phyloP scores from a whole-genome alignment of 768 basidiomycete species.

The Mrakia blollopis region DNA sequence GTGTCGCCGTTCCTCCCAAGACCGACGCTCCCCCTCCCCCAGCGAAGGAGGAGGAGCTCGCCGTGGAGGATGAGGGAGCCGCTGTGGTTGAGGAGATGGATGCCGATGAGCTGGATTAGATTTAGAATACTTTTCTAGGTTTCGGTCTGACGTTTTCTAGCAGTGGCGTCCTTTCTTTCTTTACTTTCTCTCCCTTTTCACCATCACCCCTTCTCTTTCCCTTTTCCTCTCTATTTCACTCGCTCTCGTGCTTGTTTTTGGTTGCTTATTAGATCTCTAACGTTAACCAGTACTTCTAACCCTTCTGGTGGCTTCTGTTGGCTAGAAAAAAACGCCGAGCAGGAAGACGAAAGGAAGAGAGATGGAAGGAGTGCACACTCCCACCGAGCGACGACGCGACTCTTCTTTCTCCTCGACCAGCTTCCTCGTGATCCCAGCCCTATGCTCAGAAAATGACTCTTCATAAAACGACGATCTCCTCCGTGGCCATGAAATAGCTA shows the following conservation, averaged over 20 bases:
- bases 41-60: conserved; percentile 31
- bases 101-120: conserved; percentile 30
- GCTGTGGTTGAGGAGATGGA: conserved; percentile 37
- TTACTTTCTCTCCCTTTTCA: no score
- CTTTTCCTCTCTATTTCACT: background rate
- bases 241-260: conserved; percentile 2
- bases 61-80: conserved; percentile 36
- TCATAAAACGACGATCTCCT: no score
- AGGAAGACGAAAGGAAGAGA: no score
- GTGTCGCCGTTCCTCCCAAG: conserved; percentile 54
- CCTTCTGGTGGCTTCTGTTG: no score
- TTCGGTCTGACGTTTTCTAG: no score
- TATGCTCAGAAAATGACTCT: no score
- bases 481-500: no score
- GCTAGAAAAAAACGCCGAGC: no score
- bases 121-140: background rate
- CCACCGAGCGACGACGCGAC: no score
- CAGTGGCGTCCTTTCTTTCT: background rate
- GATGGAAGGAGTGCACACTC: no score
- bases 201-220: background rate
- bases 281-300: background rate
- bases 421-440: no score
- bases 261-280: background rate
- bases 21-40: conserved; percentile 36
- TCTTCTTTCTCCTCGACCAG: no score